Evolutionary conservation across 306 rosid species (phyloP).

Genomic region (Cucurbita maxima): DNA sequence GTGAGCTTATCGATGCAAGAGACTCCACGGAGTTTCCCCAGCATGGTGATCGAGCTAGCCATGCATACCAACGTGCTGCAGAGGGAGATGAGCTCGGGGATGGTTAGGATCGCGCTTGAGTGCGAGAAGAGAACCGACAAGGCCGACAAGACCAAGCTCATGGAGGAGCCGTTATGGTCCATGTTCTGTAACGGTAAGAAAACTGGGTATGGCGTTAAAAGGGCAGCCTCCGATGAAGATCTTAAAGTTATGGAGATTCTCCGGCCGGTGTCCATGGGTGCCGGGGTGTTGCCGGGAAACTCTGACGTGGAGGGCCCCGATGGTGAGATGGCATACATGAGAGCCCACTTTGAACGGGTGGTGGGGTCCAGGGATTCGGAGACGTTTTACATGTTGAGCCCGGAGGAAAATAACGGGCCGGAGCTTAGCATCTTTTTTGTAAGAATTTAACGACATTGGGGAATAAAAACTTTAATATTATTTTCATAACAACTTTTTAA

Average conservation of each 20-base stretch:
- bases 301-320: conserved; percentile 28
- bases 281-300: conserved; percentile 51
- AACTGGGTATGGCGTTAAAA: conserved; percentile 48
- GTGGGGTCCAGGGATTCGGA: conserved; percentile 65
- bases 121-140: conserved; percentile 57
- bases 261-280: conserved; percentile 65
- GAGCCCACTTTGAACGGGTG: conserved; percentile 53
- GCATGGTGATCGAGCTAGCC: conserved; percentile 45
- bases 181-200: conserved; percentile 82
- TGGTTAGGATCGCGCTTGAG: conserved; percentile 68
- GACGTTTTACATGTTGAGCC: conserved; percentile 73
- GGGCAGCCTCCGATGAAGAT: conserved; percentile 56
- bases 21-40: conserved; percentile 32
- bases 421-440: conserved; percentile 74
- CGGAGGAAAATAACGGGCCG: conserved; percentile 56
- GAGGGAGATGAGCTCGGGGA: conserved; percentile 53
- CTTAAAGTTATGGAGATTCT: conserved; percentile 55
- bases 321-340: conserved; percentile 44
- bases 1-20: conserved; percentile 60
- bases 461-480: not conserved
- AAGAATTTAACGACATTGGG: conserved; percentile 16
- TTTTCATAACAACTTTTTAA: too few species aligned
- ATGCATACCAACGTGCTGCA: conserved; percentile 46
- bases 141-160: conserved; percentile 27
- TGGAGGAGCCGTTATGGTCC: conserved; percentile 54